phyloP scores from a whole-genome alignment of 768 basidiomycete species.

The Astraeus odoratus region DNA sequence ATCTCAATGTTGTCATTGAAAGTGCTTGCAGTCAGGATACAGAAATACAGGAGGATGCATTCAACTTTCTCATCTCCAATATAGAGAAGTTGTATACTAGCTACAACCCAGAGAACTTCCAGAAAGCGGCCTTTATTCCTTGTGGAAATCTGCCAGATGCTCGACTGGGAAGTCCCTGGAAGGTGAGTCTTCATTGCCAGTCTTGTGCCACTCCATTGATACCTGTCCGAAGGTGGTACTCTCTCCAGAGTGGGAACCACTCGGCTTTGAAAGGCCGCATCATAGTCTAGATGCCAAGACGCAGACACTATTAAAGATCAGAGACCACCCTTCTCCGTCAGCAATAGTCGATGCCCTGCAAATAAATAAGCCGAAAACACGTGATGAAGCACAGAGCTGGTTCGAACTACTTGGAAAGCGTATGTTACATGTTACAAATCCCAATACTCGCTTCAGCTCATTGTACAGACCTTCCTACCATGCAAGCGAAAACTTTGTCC shows the following conservation, averaged over 20 bases:
- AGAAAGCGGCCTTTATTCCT: slow-evolving; percentile 67
- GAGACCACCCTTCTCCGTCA: slow-evolving; percentile 53
- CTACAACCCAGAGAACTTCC: slow-evolving; percentile 46
- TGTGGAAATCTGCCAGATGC: slow-evolving; percentile 42
- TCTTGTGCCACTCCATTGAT: background rate
- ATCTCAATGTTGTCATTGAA: slow-evolving; percentile 53
- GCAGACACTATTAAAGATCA: slow-evolving; percentile 52
- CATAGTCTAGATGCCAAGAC: slow-evolving; percentile 41
- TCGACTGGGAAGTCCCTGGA: slow-evolving; percentile 52
- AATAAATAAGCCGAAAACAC: slow-evolving; percentile 43
- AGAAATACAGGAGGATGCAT: slow-evolving; percentile 45
- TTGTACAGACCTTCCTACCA: slow-evolving; percentile 43
- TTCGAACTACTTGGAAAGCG: slow-evolving; percentile 54
- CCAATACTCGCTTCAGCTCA: background rate
- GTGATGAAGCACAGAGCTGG: slow-evolving; percentile 46
- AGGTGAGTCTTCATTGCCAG: slow-evolving; percentile 35
- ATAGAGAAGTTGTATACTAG: slow-evolving; percentile 44
- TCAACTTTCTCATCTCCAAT: slow-evolving; percentile 75
- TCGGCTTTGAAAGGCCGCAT: slow-evolving; percentile 66
- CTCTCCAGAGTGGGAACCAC: slow-evolving; percentile 50
- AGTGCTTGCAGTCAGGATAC: slow-evolving; percentile 41
- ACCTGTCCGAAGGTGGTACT: slow-evolving; percentile 49
- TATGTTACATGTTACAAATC: background rate
- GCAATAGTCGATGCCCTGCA: slow-evolving; percentile 50
- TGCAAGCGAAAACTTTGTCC: slow-evolving; percentile 48